Conservation (phyloP, 2,329 filamentous ascomycete genomes). For the Talaromyces sp. region DNA sequence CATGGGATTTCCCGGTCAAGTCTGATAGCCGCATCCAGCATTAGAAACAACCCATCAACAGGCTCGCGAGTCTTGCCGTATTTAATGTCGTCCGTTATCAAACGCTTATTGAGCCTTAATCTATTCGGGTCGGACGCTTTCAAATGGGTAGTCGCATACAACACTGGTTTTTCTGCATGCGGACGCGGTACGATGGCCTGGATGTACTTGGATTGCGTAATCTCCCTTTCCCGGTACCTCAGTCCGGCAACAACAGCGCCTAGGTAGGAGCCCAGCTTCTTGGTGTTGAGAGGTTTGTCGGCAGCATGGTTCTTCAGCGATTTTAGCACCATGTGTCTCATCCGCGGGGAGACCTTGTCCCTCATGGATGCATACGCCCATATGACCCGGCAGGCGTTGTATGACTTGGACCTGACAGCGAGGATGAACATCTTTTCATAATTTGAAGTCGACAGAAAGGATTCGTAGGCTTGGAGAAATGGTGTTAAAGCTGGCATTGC, state of each 20-base stretch:
- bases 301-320: constrained; percentile 18
- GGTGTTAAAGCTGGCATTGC: constrained; percentile 12
- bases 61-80: constrained; percentile 19
- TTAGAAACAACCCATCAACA: constrained; percentile 19
- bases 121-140: constrained; percentile 17
- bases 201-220: constrained; percentile 11
- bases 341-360: constrained; percentile 24
- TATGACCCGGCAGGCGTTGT: constrained; percentile 41
- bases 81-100: constrained; percentile 26
- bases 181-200: constrained; percentile 17
- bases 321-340: constrained; percentile 26
- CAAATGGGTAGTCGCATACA: constrained; percentile 16
- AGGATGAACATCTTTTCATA: constrained; percentile 37
- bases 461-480: constrained; percentile 5
- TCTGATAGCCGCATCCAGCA: constrained; percentile 30
- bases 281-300: background rate
- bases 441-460: constrained; percentile 18
- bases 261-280: constrained; percentile 16
- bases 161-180: constrained; percentile 21
- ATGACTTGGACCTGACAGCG: constrained; percentile 32
- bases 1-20: constrained; percentile 28
- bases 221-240: constrained; percentile 13
- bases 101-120: constrained; percentile 18
- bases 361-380: constrained; percentile 45
- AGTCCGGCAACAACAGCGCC: constrained; percentile 32